phyloP scores from a whole-genome alignment of 805 yeast genomes.

The Starmerella floris region DNA sequence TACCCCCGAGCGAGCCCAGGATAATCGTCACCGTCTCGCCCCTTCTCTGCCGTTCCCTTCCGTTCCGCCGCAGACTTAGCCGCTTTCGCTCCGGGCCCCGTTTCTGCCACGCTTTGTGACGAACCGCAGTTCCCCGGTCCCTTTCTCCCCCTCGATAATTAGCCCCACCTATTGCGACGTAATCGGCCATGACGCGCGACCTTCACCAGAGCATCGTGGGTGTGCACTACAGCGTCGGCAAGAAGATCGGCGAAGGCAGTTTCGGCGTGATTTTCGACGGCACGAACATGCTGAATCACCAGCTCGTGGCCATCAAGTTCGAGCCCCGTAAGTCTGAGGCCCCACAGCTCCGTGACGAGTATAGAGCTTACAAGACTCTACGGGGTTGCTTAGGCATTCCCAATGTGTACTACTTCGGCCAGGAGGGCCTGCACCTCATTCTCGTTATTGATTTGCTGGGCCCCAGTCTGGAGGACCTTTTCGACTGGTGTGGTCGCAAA shows the following conservation, averaged over 20 bases:
- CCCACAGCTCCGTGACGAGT: constrained; percentile 93
- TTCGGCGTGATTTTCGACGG: constrained; percentile 98
- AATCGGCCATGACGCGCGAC: constrained; percentile 16
- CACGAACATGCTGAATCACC: constrained; percentile 75
- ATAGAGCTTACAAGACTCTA: constrained; percentile 81
- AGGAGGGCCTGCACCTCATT: constrained; percentile 93
- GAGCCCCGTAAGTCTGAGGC: constrained; percentile 93
- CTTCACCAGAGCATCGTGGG: constrained; percentile 43
- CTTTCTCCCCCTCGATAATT: too few relatives aligned
- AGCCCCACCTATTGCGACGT: too few relatives aligned
- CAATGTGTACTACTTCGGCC: constrained; percentile 94
- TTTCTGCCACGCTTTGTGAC: too few relatives aligned
- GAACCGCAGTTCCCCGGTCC: too few relatives aligned
- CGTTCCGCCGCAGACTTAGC: too few relatives aligned
- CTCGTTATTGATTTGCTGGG: constrained; percentile 89
- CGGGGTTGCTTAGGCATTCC: constrained; percentile 80
- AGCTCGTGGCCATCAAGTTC: constrained; percentile 90
- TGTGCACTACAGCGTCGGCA: constrained; percentile 90
- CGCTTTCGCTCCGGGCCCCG: too few relatives aligned
- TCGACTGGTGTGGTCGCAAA: constrained; percentile 95
- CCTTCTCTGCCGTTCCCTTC: too few relatives aligned
- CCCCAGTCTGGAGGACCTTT: constrained; percentile 88
- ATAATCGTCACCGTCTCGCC: too few relatives aligned
- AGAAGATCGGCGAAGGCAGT: constrained; percentile 96
- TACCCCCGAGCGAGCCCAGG: too few relatives aligned